Conservation (phyloP, 2,329 filamentous ascomycete genomes). For the Colletotrichum sidae region DNA sequence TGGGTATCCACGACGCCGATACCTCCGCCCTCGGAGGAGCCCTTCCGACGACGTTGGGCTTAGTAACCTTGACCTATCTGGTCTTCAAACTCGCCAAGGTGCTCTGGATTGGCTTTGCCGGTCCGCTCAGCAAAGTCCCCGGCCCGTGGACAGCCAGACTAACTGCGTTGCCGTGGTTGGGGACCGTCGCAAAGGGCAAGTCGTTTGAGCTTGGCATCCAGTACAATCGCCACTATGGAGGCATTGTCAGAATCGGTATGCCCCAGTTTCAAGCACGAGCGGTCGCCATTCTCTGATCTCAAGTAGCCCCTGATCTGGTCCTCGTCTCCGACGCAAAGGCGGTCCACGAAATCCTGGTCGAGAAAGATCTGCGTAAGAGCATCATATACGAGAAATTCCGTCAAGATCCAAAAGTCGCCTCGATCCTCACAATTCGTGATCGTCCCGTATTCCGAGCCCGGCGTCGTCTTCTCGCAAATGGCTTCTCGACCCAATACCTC, state of each 20-base stretch:
- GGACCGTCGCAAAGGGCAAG: neutral
- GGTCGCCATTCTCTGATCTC: neutral
- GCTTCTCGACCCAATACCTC: slow-evolving; percentile 20
- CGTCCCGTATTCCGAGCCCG: slow-evolving; percentile 11
- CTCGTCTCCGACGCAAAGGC: slow-evolving; percentile 9
- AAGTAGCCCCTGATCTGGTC: neutral
- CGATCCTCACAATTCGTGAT: slow-evolving; percentile 24
- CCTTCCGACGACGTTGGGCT: neutral
- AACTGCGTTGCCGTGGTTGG: neutral
- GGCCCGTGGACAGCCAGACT: slow-evolving; percentile 8
- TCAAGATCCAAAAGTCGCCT: neutral
- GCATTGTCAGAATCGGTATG: slow-evolving; percentile 10
- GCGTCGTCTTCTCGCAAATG: slow-evolving; percentile 11
- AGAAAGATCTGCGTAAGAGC: slow-evolving; percentile 22
- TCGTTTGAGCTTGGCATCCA: neutral
- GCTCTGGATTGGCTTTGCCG: slow-evolving; percentile 1
- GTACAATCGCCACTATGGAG: slow-evolving; percentile 1
- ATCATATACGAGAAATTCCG: slow-evolving; percentile 20
- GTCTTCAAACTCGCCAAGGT: neutral
- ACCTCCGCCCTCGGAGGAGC: too few relatives aligned
- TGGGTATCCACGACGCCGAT: too few relatives aligned
- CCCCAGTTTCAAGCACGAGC: neutral
- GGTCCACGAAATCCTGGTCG: slow-evolving; percentile 5
- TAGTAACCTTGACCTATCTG: slow-evolving; percentile 1
- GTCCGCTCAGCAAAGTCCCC: slow-evolving; percentile 9